phyloP scores from a whole-genome alignment of 2,329 filamentous ascomycete genomes.

The Penicillium hordei region DNA sequence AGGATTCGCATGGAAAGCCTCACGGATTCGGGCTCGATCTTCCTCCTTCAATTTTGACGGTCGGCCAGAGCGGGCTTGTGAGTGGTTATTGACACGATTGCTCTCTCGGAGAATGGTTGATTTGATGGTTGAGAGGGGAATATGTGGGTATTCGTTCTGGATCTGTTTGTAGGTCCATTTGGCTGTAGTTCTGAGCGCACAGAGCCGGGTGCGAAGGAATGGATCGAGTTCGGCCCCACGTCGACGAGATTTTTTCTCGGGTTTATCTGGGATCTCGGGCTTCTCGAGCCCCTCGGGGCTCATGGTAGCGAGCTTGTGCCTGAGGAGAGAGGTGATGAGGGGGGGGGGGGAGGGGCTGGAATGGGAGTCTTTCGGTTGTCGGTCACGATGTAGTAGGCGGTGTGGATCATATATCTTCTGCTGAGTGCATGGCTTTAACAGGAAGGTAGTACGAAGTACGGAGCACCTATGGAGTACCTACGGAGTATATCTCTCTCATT shows the following conservation, averaged over 20 bases:
- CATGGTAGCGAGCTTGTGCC: constrained; percentile 2
- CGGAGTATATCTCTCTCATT: not conserved
- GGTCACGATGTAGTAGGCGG: not conserved
- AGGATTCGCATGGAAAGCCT: not conserved
- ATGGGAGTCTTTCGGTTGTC: not conserved
- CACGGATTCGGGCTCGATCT: not conserved
- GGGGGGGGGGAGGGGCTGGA: too few species aligned
- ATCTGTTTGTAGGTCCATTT: constrained; percentile 13
- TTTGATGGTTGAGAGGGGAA: constrained; percentile 14
- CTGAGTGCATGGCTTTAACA: not conserved
- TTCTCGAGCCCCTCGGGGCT: constrained; percentile 5
- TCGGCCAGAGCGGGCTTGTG: constrained; percentile 2
- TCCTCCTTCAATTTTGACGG: constrained; percentile 1
- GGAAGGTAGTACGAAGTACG: not conserved
- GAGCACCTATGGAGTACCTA: not conserved
- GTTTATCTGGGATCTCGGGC: not conserved
- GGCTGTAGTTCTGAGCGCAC: constrained; percentile 11
- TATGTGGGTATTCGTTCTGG: constrained; percentile 9
- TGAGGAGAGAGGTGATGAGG: not conserved
- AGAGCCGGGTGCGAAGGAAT: constrained; percentile 11
- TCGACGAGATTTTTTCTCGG: constrained; percentile 4
- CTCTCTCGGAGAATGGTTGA: constrained; percentile 6
- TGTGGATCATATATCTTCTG: not conserved
- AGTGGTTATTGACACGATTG: constrained; percentile 2
- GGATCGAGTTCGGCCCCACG: constrained; percentile 14